Percentiles rank a stretch among this genome's conserved stretches.
Evolutionary conservation across 176 grass and related monocot species (phyloP).

Genomic region (Poa annua): DNA sequence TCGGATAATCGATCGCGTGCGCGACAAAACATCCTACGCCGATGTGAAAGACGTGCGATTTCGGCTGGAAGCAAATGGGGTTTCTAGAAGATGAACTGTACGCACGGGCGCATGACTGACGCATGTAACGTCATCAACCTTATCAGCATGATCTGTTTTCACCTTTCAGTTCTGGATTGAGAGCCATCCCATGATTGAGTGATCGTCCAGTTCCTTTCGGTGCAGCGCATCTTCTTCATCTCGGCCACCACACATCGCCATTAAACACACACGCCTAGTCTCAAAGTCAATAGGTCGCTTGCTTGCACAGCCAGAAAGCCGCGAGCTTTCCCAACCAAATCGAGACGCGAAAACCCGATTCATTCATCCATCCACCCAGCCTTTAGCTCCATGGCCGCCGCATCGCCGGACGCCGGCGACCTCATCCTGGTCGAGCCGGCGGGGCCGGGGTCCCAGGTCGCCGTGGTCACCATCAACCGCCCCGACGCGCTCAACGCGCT

Average conservation of each 20-base stretch:
- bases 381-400: conserved; percentile 32
- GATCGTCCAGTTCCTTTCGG: too few relatives aligned
- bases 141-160: too few relatives aligned
- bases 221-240: background rate
- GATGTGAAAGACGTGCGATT: background rate
- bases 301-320: background rate
- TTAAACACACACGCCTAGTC: background rate
- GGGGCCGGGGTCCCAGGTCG: conserved; percentile 53
- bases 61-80: background rate
- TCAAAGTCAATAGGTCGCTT: conserved; percentile 9
- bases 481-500: conserved; percentile 89
- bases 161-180: too few relatives aligned
- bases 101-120: too few relatives aligned
- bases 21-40: background rate
- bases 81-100: too few relatives aligned
- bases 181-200: too few relatives aligned
- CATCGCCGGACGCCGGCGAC: conserved; percentile 50
- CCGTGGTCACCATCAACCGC: conserved; percentile 89
- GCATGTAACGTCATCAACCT: too few relatives aligned
- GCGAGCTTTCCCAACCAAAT: conserved; percentile 26
- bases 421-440: conserved; percentile 66
- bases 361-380: background rate
- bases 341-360: conserved; percentile 24
- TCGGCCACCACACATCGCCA: background rate
- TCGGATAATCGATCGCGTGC: too few relatives aligned